Base-by-base conservation (phyloP, 164 flowering plant genomes). In the Annona cherimola region DNA sequence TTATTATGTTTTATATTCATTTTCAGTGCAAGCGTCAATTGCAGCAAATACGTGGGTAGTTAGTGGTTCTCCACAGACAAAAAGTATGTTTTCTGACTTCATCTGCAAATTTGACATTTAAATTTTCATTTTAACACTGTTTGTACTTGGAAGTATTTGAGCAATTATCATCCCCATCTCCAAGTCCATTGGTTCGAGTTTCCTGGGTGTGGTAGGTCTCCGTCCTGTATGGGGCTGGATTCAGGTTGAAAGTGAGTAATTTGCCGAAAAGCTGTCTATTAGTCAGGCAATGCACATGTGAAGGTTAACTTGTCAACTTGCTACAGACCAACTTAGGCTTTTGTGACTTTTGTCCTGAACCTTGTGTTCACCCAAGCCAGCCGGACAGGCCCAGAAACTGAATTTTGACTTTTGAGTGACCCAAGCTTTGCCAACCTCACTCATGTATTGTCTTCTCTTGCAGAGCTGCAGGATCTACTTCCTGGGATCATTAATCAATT, bases 21-120 rank as follows among this genome's bases (percentile, higher is more conserved):
- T 40, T 64, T 39, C 92, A 93, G 98, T 93, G 74, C 98, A 93
- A 87, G 98, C 98, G 1, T 88, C 97, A 0, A 86, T 91, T 73
- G 89, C 87, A 73, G 95, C 98, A 50, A 93, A 93, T 77, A 93
- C 98, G 42, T 93, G 98, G 98, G 98, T 93, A 77, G 97, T 93
- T 66, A 93, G 93, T 75, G 98, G 97, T 11, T 46, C 93, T 66
- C 92, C 97, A 14, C 98, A 93, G 78, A 90, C 89, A 50, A 92
- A 87, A 82, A 84, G 90, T 87, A 84, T n/a, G 69, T 59, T 74
- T 61, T 69, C 64, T 70, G 18, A 42, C 55, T 40, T 45, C 26
- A 11, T 16, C 46, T 63, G 41, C 35, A 7, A 26, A 26, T 26
- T 26, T 26, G 35, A 26, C 35, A 26, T 9, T 54, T 42, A 4